Conservation (phyloP, 139 green algal genomes). For the Chlamydomonas sphaeroides region DNA sequence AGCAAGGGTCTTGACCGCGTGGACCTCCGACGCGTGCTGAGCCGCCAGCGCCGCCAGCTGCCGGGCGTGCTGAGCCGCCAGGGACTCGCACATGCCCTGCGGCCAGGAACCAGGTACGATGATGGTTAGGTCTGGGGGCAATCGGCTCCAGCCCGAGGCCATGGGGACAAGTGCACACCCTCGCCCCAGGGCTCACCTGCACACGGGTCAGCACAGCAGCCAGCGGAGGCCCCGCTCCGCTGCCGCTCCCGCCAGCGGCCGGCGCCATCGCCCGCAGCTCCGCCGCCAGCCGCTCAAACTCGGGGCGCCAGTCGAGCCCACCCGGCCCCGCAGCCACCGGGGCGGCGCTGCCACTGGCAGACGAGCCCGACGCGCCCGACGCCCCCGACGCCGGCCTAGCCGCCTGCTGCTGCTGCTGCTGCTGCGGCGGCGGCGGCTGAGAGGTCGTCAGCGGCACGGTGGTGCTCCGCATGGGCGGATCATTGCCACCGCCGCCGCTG, state of each 20-base stretch:
- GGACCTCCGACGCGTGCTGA: background rate
- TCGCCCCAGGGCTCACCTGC: too few relatives aligned
- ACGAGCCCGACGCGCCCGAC: too few relatives aligned
- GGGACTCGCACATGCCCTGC: constrained; percentile 18
- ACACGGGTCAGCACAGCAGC: constrained; percentile 16
- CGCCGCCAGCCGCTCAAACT: constrained; percentile 8
- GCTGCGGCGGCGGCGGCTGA: background rate
- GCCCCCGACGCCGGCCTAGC: background rate
- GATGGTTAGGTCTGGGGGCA: too few relatives aligned
- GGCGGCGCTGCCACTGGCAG: background rate
- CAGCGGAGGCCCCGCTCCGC: background rate
- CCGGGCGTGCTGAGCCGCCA: constrained; percentile 4
- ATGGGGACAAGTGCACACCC: too few relatives aligned
- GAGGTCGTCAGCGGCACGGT: background rate
- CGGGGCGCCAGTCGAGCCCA: constrained; percentile 7
- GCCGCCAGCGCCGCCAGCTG: background rate
- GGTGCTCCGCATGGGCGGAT: background rate
- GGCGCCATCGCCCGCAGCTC: background rate
- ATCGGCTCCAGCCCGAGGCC: too few relatives aligned
- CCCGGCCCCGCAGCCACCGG: background rate
- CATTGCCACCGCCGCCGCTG: too few relatives aligned
- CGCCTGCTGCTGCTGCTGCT: too few relatives aligned
- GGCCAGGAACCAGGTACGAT: too few relatives aligned
- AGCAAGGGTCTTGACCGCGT: background rate
- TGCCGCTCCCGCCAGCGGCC: background rate